A percentile compares a stretch with the other conserved stretches of the same genome.
Conservation (phyloP, 1,139 yeast species). For the Sugiyamaella xylanicola region DNA sequence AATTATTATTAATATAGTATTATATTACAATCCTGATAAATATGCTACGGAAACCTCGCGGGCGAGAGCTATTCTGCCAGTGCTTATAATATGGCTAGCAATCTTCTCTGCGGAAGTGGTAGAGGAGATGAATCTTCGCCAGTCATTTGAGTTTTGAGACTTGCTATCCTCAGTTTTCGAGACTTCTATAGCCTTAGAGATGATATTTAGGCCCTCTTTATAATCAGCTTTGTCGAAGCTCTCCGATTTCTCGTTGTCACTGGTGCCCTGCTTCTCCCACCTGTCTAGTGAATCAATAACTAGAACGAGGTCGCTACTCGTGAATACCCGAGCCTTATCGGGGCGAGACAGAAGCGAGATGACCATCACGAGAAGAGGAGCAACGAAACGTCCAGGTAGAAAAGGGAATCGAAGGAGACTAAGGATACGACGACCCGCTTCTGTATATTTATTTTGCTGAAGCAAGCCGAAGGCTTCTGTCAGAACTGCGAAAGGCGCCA, state of each 20-base stretch:
- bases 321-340: constrained; percentile 29
- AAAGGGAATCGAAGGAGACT: constrained; percentile 64
- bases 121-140: constrained; percentile 21
- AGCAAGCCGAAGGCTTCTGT: constrained; percentile 50
- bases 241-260: constrained; percentile 12
- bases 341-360: constrained; percentile 29
- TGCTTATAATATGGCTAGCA: constrained; percentile 20
- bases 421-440: constrained; percentile 47
- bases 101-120: not conserved
- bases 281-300: constrained; percentile 53
- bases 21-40: constrained; percentile 29
- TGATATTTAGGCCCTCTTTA: constrained; percentile 12
- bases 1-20: constrained; percentile 7
- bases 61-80: constrained; percentile 30
- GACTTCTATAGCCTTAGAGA: constrained; percentile 19
- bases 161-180: not conserved
- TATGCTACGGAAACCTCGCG: constrained; percentile 33
- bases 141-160: constrained; percentile 16
- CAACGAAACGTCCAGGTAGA: constrained; percentile 59
- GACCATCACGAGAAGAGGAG: constrained; percentile 43
- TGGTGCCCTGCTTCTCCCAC: constrained; percentile 42
- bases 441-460: constrained; percentile 35
- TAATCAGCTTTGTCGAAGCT: not conserved
- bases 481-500: constrained; percentile 74
- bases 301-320: constrained; percentile 47